Evolutionary conservation across 257 asterid species (phyloP).

Genomic region (Gardenia jasminoides): DNA sequence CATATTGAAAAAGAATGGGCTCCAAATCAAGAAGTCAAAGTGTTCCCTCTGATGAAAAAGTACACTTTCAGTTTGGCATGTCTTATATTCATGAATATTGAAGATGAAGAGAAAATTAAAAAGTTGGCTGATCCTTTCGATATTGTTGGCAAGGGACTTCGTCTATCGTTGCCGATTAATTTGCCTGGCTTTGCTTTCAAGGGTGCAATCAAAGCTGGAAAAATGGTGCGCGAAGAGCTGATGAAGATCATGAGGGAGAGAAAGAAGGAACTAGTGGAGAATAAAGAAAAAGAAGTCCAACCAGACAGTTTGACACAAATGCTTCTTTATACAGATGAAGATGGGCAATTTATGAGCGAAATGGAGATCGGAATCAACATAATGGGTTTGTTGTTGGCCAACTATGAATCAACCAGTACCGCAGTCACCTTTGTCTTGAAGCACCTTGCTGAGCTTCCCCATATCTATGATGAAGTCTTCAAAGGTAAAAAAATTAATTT

Average conservation of each 20-base stretch:
- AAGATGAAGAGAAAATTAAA: slow-evolving; percentile 17
- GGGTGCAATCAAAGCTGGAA: background rate
- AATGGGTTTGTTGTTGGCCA: slow-evolving; percentile 50
- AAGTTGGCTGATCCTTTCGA: slow-evolving; percentile 1
- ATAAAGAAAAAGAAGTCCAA: slow-evolving; percentile 17
- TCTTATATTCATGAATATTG: slow-evolving; percentile 36
- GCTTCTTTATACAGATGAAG: slow-evolving; percentile 55
- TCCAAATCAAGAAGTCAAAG: slow-evolving; percentile 36
- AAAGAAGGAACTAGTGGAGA: background rate
- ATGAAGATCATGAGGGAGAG: background rate
- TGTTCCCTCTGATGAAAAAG: slow-evolving; percentile 34
- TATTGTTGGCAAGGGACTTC: background rate
- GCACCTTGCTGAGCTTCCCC: too few relatives aligned
- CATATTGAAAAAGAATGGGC: slow-evolving; percentile 48
- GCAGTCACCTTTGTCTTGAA: slow-evolving; percentile 43
- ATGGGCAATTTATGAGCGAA: slow-evolving; percentile 48
- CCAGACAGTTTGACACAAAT: slow-evolving; percentile 45
- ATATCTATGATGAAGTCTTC: slow-evolving; percentile 29
- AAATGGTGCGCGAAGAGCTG: background rate
- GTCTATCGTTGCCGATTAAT: background rate
- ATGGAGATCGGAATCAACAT: slow-evolving; percentile 56
- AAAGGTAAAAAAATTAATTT: slow-evolving; percentile 29
- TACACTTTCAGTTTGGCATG: slow-evolving; percentile 51
- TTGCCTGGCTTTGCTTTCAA: background rate
- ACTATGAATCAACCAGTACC: slow-evolving; percentile 54